These are phyloP conservation scores for Boletus eberwhitei DNA, from an alignment of 768 basidiomycete genomes.

Conservation along the genomic window DNA sequence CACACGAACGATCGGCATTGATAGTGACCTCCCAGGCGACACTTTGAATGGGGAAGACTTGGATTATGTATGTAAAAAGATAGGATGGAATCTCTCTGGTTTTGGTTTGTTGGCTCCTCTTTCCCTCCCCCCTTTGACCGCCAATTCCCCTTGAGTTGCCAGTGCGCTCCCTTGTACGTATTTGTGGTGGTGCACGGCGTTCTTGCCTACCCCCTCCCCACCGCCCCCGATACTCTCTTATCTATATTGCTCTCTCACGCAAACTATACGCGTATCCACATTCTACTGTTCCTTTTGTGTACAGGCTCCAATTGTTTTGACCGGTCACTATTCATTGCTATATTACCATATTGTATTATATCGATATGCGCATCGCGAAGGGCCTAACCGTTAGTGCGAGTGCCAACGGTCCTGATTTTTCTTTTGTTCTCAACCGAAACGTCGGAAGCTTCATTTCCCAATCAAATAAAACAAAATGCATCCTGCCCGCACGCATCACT, in stretches of 20 bases:
- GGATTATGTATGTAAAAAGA: conserved; percentile 31
- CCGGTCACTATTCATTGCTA: conserved; percentile 10
- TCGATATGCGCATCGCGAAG: conserved; percentile 3
- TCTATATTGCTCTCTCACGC: conserved; percentile 16
- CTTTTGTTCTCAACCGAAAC: background rate
- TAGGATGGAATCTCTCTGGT: conserved; percentile 25
- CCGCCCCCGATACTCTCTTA: conserved; percentile 8
- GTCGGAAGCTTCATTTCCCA: conserved; percentile 13
- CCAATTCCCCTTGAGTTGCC: conserved; percentile 13
- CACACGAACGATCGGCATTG: conserved; percentile 29
- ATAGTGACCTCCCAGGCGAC: conserved; percentile 8
- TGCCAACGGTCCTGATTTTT: background rate
- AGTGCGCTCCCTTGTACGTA: conserved; percentile 24
- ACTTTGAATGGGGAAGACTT: conserved; percentile 10
- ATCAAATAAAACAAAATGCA: background rate
- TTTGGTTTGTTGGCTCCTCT: conserved; percentile 16
- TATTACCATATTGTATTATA: conserved; percentile 25
- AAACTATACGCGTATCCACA: conserved; percentile 20
- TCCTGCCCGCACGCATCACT: conserved; percentile 11
- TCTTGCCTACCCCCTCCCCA: background rate
- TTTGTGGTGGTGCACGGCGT: conserved; percentile 19
- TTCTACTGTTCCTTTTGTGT: conserved; percentile 13
- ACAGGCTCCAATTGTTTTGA: conserved; percentile 9
- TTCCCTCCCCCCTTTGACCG: background rate
- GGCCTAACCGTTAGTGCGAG: background rate